Base-by-base conservation (phyloP, 495 filamentous ascomycete species). In the Pseudotulostoma volvatum region DNA sequence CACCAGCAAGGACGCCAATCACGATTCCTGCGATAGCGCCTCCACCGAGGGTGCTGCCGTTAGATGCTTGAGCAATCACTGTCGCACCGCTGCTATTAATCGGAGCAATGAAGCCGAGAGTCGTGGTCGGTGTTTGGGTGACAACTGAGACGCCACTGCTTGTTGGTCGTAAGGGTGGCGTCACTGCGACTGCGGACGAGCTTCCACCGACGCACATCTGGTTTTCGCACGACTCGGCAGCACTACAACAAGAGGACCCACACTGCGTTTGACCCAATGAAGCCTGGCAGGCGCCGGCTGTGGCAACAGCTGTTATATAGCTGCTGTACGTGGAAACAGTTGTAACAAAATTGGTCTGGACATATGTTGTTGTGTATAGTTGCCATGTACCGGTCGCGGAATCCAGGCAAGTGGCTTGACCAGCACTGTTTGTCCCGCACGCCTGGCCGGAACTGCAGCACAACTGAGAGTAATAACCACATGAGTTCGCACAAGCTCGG, bases 21-120 rank as follows among this genome's bases (percentile, higher is more conserved):
- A 94, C 86, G 46, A 94, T 94, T 32, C 86, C 86, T n/a, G 86
- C 86, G 48, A 94, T 93, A 17, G 85, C 86, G 41, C 86, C 86
- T 36, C 71, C 74, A 50, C 78, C 84, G 34, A 94, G 64, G 38
- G 72, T 70, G 36, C 67, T 62, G 41, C 66, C 53, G 30, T 49
- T 50, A 14, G 54, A 39, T 14, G 59, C 55, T n/a, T 60, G 52
- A 1, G 50, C 61, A 57, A 55, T 63, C 21, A 68, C 55, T 0
- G 63, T 52, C 2, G 61, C 58, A 14, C 58, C 63, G 17, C 67
- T 64, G 19, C 75, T 75, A 18, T 61, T 57, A 0, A 76, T 64
- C 1, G 76, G 71, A 3, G 73, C 61, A 31, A 60, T 53, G 54
- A 76, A 79, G 13, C 62, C 67, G 17, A 74, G 58, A 0, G 76